phyloP scores from a whole-genome alignment of 1,284 basidiomycete species.

The Ustilago trichophora region DNA sequence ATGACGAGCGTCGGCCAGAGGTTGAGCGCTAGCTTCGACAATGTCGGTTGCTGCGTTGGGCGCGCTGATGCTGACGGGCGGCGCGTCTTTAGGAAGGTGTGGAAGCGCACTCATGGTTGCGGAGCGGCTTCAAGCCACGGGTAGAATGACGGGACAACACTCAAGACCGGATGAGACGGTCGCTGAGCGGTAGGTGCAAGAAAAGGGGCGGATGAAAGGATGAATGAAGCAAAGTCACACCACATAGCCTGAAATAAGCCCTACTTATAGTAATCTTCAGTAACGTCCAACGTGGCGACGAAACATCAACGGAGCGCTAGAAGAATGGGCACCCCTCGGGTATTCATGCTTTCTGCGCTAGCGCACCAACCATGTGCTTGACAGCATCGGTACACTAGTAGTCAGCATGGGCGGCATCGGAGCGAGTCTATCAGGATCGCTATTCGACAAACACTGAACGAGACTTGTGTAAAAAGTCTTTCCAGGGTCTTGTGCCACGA shows the following conservation, averaged over 20 bases:
- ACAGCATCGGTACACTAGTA: neutral
- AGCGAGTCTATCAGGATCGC: too few species aligned
- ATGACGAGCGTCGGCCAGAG: slow-evolving; percentile 5
- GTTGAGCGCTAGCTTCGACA: neutral
- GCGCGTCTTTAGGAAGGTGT: slow-evolving; percentile 14
- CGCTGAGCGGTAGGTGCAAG: too few species aligned
- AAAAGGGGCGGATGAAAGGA: too few species aligned
- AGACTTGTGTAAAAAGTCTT: too few species aligned
- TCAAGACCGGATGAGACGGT: neutral
- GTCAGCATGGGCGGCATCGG: neutral
- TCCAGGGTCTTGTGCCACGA: too few species aligned
- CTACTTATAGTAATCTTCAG: too few species aligned
- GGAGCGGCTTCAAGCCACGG: too few species aligned
- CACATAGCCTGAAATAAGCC: too few species aligned
- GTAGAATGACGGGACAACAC: too few species aligned
- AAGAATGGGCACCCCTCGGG: neutral
- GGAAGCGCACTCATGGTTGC: slow-evolving; percentile 26
- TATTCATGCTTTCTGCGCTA: slow-evolving; percentile 2
- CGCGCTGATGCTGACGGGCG: slow-evolving; percentile 17
- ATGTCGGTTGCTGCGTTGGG: slow-evolving; percentile 14
- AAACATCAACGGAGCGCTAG: neutral
- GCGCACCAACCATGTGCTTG: slow-evolving; percentile 1
- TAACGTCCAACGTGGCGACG: too few species aligned
- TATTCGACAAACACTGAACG: too few species aligned
- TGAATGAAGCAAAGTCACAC: too few species aligned